Base-by-base conservation (phyloP, 2,329 filamentous ascomycete genomes). In the Pseudopyricularia javanii region DNA sequence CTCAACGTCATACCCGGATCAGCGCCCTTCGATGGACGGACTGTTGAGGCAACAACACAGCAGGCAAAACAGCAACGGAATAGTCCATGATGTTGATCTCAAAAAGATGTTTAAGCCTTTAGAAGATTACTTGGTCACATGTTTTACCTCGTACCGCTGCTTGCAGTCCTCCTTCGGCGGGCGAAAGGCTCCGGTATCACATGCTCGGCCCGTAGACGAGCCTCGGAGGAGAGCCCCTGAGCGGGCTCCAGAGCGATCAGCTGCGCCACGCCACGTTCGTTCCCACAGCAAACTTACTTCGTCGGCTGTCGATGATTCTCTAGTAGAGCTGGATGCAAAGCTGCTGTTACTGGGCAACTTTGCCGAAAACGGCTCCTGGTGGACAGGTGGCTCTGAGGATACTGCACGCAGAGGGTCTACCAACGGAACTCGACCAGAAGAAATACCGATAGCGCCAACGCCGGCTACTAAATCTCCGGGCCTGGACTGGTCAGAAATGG, bases 321-420 rank as follows among this genome's bases (percentile, higher is more conserved):
- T 82, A 3, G 75, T 76, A 34, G 83, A 87, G 50, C 68, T 90
- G 20, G 88, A 93, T 63, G 79, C 85, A 1, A 93, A 90, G 62
- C 77, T 86, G 5, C 70, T 91, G 20, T 71, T 90, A 7, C 66
- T 91, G 2, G 87, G 86, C 2, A 80, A 91, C 60, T 75, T 91
- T 58, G 85, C 83, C 1, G 88, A 93, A 63, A 93, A 93, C 62
- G 87, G 86, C 2, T 79, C 78, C 7, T 91, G 86, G 88, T 91
- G 87, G 86, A 83, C 84, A 48, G 86, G 84, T 2, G 75, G 75
- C 49, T 72, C 77, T 60, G 64, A 73, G 34, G 66, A 70, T 50
- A 62, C 55, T 64, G 24, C 53, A 32, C 4, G 20, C 22, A 30
- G 49, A 32, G 3, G 11, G 22, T 8, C 3, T 43, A 47, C 14